Percentiles rank a stretch among this genome's conserved stretches.
Evolutionary conservation across 2,329 filamentous ascomycete species (phyloP).

Genomic region (Westerdykella aurantiaca): DNA sequence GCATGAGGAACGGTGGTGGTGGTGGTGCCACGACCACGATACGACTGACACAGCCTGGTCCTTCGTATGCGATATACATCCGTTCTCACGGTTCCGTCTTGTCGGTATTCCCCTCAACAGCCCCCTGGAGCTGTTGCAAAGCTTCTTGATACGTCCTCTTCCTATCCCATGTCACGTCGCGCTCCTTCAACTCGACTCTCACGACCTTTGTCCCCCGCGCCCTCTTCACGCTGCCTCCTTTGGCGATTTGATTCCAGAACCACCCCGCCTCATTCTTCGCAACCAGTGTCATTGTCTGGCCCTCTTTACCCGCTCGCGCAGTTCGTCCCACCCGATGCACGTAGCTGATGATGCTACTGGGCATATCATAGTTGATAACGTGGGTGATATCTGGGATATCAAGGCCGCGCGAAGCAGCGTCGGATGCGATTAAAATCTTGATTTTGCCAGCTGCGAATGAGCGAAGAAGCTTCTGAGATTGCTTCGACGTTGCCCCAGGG

Average conservation of each 20-base stretch:
- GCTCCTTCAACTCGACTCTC: constrained; percentile 40
- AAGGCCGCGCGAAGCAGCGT: constrained; percentile 86
- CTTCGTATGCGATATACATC: no score
- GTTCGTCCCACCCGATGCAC: constrained; percentile 90
- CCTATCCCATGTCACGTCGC: constrained; percentile 37
- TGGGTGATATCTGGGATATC: constrained; percentile 74
- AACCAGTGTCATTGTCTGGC: constrained; percentile 81
- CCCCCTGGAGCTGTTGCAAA: constrained; percentile 56
- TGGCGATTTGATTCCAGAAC: constrained; percentile 83
- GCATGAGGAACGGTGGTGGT: no score
- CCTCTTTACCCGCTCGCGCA: constrained; percentile 69
- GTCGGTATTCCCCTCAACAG: constrained; percentile 42
- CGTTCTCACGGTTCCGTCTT: no score
- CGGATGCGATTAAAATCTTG: constrained; percentile 79
- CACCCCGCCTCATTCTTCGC: constrained; percentile 77
- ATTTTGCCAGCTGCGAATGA: constrained; percentile 59
- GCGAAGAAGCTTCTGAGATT: constrained; percentile 60
- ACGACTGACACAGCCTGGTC: no score
- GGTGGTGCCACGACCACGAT: no score
- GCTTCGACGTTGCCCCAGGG: constrained; percentile 68
- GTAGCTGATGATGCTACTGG: constrained; percentile 72
- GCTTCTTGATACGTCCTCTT: constrained; percentile 47
- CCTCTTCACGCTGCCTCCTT: constrained; percentile 48
- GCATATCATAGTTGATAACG: constrained; percentile 92
- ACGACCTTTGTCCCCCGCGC: constrained; percentile 38